Evolutionary conservation across 1,139 yeast species (phyloP), one percentile per base, ranked within the genome.

Genomic region (Waltiozyma sp.): DNA sequence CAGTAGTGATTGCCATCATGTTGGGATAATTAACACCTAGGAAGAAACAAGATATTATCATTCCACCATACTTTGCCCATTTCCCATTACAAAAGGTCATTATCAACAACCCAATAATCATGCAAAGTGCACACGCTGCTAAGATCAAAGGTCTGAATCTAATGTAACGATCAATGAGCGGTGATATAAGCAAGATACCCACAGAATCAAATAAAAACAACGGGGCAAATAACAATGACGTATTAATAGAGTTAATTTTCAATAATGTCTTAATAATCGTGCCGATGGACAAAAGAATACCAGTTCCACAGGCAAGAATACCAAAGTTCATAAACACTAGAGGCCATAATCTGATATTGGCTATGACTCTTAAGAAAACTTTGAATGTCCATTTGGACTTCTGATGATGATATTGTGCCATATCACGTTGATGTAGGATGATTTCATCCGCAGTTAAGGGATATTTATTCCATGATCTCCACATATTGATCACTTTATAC

Each of bases 1-100:
- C 91, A 0, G 89, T 80, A 0, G 89, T 66, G 85, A 87, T 78
- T 1, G 95, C 76, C 95, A 86, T 86, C 57, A 83, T 74, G 41
- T 83, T 85, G 28, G 95, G 95, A 19, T 85, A 94, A 0, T 95
- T 86, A 18, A 95, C 93, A 13, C 95, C 95, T 39, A 86, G 70
- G 0, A 95, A 95, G 56, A 79, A 84, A 0, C 95, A 95, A 19
- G 85, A 77, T 55, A 86, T 79, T 45, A 86, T 68, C 45, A 86
- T 68, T 0, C 95, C 95, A 3, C 77, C 94, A 58, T 85, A 86
- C 52, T 76, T 73, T 46, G 75, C 71, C 95, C 95, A 86, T 26
- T 75, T 63, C 2, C 79, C 81, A 14, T 68, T 67, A 1, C 94
- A 93, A 59, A 68, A 86, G 0, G 95, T 84, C 28, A 86, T 78